A percentile compares a stretch with the other conserved stretches of the same genome.
Evolutionary conservation across 768 basidiomycete species (phyloP).

Genomic region (Serpula lacrymans): DNA sequence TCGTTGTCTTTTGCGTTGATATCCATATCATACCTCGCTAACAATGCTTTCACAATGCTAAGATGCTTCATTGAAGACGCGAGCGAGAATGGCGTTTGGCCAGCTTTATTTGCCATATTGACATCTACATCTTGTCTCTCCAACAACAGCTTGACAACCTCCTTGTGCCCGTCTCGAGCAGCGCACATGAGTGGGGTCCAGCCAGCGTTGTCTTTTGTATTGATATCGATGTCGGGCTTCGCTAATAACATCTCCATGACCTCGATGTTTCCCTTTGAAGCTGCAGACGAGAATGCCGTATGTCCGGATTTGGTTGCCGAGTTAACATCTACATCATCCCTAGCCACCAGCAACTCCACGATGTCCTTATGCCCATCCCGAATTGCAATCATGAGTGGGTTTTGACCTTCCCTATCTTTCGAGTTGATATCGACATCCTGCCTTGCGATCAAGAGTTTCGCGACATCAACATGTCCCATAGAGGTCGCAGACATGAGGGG

Average conservation of each 20-base stretch:
- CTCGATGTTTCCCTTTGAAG: background rate
- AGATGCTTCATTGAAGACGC: background rate
- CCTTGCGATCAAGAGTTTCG: constrained; percentile 4
- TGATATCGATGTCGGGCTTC: background rate
- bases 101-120: background rate
- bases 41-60: background rate
- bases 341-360: constrained; percentile 4
- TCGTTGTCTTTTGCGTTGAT: background rate
- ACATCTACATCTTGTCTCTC: constrained; percentile 2
- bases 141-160: constrained; percentile 6
- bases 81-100: constrained; percentile 3
- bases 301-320: too few relatives aligned
- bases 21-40: background rate
- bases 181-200: constrained; percentile 5
- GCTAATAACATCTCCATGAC: background rate
- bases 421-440: constrained; percentile 8
- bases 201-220: background rate
- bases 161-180: constrained; percentile 7
- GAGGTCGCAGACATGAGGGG: too few relatives aligned
- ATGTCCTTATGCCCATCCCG: constrained; percentile 3
- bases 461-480: constrained; percentile 6
- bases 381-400: background rate
- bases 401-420: background rate
- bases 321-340: constrained; percentile 4
- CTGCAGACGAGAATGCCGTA: background rate